These are phyloP conservation scores for Nemania serpens DNA, from an alignment of 2,329 filamentous ascomycete genomes.

Conservation along the genomic window DNA sequence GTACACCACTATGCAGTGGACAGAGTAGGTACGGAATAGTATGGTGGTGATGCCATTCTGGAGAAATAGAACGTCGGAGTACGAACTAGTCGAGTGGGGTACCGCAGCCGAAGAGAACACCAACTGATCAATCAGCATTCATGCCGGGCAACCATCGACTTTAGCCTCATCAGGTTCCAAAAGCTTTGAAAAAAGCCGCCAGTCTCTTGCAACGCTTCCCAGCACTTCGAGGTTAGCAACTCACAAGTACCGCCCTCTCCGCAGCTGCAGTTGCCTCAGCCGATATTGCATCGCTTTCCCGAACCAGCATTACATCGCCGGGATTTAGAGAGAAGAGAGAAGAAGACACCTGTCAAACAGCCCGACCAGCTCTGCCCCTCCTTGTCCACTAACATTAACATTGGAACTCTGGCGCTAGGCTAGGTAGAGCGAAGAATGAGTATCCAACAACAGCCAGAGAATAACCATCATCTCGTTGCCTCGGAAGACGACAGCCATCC, in stretches of 20 bases:
- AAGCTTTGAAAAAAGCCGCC: conserved; percentile 15
- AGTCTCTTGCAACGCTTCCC: not conserved
- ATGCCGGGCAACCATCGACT: conserved; percentile 31
- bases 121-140: conserved; percentile 27
- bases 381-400: too few relatives aligned
- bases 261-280: conserved; percentile 15
- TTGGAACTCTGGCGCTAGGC: not conserved
- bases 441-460: conserved; percentile 28
- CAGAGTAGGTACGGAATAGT: too few relatives aligned
- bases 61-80: conserved; percentile 20
- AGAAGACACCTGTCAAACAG: conserved; percentile 20
- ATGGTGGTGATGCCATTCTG: conserved; percentile 23
- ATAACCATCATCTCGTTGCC: conserved; percentile 61
- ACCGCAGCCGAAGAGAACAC: conserved; percentile 13
- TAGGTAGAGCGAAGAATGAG: conserved; percentile 9
- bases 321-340: not conserved
- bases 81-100: conserved; percentile 30
- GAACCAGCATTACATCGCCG: conserved; percentile 9
- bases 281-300: conserved; percentile 17
- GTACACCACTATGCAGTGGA: conserved; percentile 3
- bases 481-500: conserved; percentile 80
- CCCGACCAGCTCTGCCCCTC: not conserved
- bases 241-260: conserved; percentile 18
- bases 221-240: not conserved
- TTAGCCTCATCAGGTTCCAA: conserved; percentile 36